Evolutionary conservation across 495 filamentous ascomycete genomes (phyloP).

Genomic region (Aspergillus leporis): DNA sequence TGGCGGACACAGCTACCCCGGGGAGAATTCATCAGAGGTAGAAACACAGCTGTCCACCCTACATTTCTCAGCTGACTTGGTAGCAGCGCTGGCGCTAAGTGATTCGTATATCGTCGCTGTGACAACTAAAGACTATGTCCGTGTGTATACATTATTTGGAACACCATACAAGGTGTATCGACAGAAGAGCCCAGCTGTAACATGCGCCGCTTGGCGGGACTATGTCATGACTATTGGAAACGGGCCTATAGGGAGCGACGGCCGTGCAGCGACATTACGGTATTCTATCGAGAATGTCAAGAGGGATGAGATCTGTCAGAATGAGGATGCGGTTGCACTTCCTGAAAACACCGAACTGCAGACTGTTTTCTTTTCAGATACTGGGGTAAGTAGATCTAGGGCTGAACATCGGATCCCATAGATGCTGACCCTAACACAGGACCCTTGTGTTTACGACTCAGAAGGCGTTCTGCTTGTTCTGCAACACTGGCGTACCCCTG

Average conservation of each 20-base stretch:
- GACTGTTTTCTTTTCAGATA: constrained; percentile 89
- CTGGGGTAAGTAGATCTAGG: constrained; percentile 57
- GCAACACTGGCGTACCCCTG: constrained; percentile 83
- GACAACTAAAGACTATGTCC: constrained; percentile 81
- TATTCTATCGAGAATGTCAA: constrained; percentile 95
- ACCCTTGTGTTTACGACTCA: constrained; percentile 92
- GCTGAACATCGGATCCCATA: not conserved
- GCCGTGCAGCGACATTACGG: constrained; percentile 63
- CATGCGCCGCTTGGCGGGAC: constrained; percentile 89
- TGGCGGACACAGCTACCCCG: constrained; percentile 84
- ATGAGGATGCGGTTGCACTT: constrained; percentile 85
- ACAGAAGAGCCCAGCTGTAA: constrained; percentile 89
- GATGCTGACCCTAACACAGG: constrained; percentile 46
- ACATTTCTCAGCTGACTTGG: constrained; percentile 7
- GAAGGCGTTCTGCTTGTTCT: constrained; percentile 84
- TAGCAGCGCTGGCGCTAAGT: constrained; percentile 78
- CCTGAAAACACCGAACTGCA: constrained; percentile 67
- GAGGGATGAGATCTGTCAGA: constrained; percentile 88
- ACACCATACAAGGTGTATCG: constrained; percentile 85
- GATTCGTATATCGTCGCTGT: constrained; percentile 87
- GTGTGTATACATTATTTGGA: constrained; percentile 90
- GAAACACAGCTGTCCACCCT: constrained; percentile 4
- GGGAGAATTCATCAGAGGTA: constrained; percentile 72
- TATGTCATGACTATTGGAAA: constrained; percentile 94
- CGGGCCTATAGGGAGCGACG: constrained; percentile 77